Base-by-base conservation (phyloP, 441 rosid species). In the Pelargonium citronellum region DNA sequence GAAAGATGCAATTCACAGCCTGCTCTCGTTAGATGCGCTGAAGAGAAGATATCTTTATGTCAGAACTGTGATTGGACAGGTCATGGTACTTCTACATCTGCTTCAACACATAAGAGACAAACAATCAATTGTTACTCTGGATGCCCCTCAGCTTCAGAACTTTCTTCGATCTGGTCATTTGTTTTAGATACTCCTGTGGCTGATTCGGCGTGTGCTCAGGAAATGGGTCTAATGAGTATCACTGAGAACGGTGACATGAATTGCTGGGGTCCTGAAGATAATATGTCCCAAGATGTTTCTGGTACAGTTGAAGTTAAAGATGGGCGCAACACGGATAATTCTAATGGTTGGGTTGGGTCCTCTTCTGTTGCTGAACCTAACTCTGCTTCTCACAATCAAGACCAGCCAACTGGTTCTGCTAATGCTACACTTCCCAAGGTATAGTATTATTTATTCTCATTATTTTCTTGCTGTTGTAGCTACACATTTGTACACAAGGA, bases 21-120 rank as follows among this genome's bases (percentile, higher is more conserved):
- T 53, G 96, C 97, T 5, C 64, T 84, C 0, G 83, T 92, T 58
- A 87, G 99, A 81, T 87, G 96, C 78, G 75, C 73, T 0, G 96
- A 89, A 73, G 97, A 92, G 79, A 91, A 79, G 39, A 74, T 87
- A 30, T 89, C 92, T 0, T 89, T 95, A n/a, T 95, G 99, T 87
- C 99, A 92, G 78, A 88, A 86, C 77, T 95, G 99, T 80, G 96
- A 95, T 78, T 89, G 95, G 96, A 73, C 75, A n/a, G 89, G 89
- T 46, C 98, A 95, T 72, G 85, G 87, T 58, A 71, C 74, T 16
- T 71, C 84, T 30, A 78, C 83, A 11, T 74, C 81, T 0, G 75
- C 84, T 68, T 79, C 85, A 0, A 71, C 80, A 24, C 96, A 92
- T 79, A 89, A 87, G 81, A 85, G 92, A 82, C 98, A 95, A 71